Evolutionary conservation across 2,329 filamentous ascomycete genomes (phyloP).

Genomic region (Colletotrichum siamense): DNA sequence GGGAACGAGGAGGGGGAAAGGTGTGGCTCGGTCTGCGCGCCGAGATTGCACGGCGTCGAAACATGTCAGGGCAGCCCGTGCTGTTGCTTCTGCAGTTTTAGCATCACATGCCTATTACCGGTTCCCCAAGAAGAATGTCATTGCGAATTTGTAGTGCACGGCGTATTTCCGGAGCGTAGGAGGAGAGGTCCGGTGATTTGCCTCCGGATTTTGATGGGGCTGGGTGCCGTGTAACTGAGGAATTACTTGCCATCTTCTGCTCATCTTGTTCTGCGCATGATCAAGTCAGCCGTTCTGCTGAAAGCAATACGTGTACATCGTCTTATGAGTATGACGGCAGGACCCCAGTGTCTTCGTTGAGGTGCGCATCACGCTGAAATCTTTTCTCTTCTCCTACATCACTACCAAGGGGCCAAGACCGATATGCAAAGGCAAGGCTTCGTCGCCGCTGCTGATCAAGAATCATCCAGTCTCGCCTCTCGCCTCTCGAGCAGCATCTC

Average conservation of each 20-base stretch:
- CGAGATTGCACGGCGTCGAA: constrained; percentile 9
- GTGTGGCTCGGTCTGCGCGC: constrained; percentile 11
- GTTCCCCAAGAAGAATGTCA: not conserved
- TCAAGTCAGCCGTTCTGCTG: not conserved
- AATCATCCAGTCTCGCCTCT: not conserved
- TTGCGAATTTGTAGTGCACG: not conserved
- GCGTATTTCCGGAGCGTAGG: not conserved
- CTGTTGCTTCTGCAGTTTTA: not conserved
- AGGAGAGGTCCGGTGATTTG: constrained; percentile 7
- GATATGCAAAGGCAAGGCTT: not conserved
- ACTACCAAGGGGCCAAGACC: not conserved
- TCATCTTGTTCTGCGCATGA: not conserved
- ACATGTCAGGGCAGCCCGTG: constrained; percentile 18
- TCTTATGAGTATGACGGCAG: not conserved
- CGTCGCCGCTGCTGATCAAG: not conserved
- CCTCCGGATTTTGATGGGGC: not conserved
- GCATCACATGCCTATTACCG: constrained; percentile 5
- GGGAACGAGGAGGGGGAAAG: not conserved
- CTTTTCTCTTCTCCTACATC: not conserved
- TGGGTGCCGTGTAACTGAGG: not conserved
- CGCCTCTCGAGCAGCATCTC: not conserved
- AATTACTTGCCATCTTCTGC: not conserved
- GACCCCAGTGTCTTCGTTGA: not conserved
- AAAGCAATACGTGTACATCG: not conserved
- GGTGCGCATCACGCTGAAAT: not conserved